Conservation (phyloP, 805 yeast species). For the Candida multigemmis region DNA sequence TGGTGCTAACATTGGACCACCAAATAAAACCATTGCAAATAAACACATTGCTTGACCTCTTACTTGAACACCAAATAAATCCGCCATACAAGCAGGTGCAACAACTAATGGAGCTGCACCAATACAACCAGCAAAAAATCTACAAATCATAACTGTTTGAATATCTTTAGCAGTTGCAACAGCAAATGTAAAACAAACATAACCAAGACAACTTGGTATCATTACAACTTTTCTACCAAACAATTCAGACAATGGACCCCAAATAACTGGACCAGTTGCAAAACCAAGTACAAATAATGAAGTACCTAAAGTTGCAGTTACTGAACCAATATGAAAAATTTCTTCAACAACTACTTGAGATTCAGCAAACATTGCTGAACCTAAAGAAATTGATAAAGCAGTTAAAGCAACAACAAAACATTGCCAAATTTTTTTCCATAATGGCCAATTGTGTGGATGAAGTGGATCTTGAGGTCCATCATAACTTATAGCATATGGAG, state of each 20-base stretch:
- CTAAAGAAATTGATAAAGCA: conserved; percentile 48
- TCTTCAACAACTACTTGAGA: conserved; percentile 40
- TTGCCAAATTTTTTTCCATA: conserved; percentile 11
- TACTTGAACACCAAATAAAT: conserved; percentile 53
- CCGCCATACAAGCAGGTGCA: conserved; percentile 81
- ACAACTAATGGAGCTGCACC: conserved; percentile 85
- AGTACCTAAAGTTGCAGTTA: conserved; percentile 67
- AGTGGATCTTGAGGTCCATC: conserved; percentile 74
- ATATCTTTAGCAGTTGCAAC: conserved; percentile 71
- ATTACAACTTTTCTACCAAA: conserved; percentile 34
- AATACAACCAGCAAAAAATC: conserved; percentile 72
- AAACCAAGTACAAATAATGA: conserved; percentile 86
- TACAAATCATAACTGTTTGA: conserved; percentile 67
- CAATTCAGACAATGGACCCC: conserved; percentile 41
- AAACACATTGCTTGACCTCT: conserved; percentile 73
- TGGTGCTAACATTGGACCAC: conserved; percentile 80
- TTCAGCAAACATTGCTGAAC: conserved; percentile 76
- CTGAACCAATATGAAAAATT: conserved; percentile 48
- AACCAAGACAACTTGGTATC: conserved; percentile 29
- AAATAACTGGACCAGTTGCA: conserved; percentile 84
- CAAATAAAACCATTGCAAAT: conserved; percentile 65
- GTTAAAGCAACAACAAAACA: conserved; percentile 20
- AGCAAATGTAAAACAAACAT: conserved; percentile 42
- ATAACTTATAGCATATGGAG: conserved; percentile 55
- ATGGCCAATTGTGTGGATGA: conserved; percentile 75